These are phyloP conservation scores for Auricularia auricula-judae DNA, from an alignment of 768 basidiomycete genomes.

Conservation along the genomic window DNA sequence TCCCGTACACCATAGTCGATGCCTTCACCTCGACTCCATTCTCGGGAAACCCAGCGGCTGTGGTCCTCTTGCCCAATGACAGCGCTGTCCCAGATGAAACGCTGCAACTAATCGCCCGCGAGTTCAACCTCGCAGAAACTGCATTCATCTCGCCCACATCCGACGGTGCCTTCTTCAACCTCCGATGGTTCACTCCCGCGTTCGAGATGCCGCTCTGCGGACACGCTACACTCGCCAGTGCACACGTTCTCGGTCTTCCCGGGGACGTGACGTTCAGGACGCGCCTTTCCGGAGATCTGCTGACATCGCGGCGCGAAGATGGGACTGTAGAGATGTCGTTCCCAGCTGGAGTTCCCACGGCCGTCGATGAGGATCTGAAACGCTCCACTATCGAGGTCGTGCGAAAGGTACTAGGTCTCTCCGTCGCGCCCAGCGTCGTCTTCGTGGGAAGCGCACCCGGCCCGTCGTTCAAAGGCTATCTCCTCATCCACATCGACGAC, in stretches of 20 bases:
- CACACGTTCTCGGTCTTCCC: conserved; percentile 10
- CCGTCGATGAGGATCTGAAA: conserved; percentile 3
- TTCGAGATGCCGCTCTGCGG: conserved; percentile 20
- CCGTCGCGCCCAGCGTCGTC: conserved; percentile 6
- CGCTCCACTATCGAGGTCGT: conserved; percentile 2
- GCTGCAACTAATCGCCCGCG: conserved; percentile 20
- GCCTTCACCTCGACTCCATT: conserved; percentile 20
- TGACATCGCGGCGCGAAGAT: conserved; percentile 7
- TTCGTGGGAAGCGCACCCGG: conserved; percentile 9
- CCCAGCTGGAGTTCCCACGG: conserved; percentile 9
- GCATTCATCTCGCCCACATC: background rate
- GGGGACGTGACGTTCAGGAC: conserved; percentile 12
- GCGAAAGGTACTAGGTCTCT: conserved; percentile 5
- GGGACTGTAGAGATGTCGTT: conserved; percentile 16
- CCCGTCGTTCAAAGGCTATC: conserved; percentile 7
- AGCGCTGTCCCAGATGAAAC: conserved; percentile 12
- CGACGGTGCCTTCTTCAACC: conserved; percentile 10
- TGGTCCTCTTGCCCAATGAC: conserved; percentile 14
- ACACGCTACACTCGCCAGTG: conserved; percentile 22
- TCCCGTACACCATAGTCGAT: conserved; percentile 17
- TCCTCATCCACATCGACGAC: conserved; percentile 16
- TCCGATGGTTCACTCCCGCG: conserved; percentile 21
- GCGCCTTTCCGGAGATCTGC: conserved; percentile 11
- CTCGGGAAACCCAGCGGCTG: conserved; percentile 22
- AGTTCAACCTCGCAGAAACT: conserved; percentile 11